phyloP scores from a whole-genome alignment of 257 asterid species.

The Eucommia ulmoides region DNA sequence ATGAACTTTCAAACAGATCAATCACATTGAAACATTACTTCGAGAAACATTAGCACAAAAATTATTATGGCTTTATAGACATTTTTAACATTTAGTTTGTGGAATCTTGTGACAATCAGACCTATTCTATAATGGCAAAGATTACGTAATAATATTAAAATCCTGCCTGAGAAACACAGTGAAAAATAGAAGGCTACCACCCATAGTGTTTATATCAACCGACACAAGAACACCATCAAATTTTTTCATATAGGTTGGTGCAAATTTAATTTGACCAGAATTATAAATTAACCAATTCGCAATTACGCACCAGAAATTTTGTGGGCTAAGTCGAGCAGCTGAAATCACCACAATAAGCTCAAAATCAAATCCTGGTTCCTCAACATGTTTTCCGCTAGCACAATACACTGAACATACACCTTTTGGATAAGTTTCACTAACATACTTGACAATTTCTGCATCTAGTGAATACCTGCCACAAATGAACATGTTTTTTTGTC shows the following conservation, averaged over 20 bases:
- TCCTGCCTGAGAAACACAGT: too few relatives aligned
- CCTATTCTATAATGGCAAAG: too few relatives aligned
- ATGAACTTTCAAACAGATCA: neutral
- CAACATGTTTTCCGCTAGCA: constrained; percentile 66
- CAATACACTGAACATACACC: constrained; percentile 87
- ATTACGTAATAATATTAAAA: too few relatives aligned
- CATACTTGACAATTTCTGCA: constrained; percentile 74
- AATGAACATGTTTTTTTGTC: too few relatives aligned
- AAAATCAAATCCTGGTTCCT: constrained; percentile 74
- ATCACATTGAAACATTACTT: too few relatives aligned
- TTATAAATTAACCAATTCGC: constrained; percentile 4
- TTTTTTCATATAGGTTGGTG: neutral
- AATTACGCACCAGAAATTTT: constrained; percentile 74
- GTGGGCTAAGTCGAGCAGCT: constrained; percentile 91
- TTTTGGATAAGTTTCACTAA: constrained; percentile 78
- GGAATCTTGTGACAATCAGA: too few relatives aligned
- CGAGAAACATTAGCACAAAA: too few relatives aligned
- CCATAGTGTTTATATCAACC: neutral
- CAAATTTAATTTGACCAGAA: neutral
- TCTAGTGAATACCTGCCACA: constrained; percentile 83
- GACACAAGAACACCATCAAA: neutral
- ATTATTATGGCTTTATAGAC: too few relatives aligned
- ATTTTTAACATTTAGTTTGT: too few relatives aligned
- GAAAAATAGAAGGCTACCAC: too few relatives aligned
- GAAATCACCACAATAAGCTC: constrained; percentile 88